Conservation (phyloP, 2,329 filamentous ascomycete species). For the Colletotrichum karsti region DNA sequence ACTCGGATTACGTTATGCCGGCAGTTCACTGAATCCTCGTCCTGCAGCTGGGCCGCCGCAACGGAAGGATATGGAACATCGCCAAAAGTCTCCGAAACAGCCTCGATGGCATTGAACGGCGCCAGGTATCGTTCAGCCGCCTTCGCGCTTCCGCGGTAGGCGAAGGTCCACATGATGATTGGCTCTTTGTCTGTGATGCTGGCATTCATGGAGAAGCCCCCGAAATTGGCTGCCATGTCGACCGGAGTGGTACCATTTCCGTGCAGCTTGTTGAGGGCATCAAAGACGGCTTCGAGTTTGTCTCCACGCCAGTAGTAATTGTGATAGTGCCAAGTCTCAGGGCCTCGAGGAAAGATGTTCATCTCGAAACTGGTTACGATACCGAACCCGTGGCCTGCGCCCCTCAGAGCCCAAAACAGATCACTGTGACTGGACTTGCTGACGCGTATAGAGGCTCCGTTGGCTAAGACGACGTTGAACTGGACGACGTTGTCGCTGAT, state of each 20-base stretch:
- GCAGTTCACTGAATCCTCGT: not conserved
- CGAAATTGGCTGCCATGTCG: slow-evolving; percentile 28
- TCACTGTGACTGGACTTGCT: slow-evolving; percentile 43
- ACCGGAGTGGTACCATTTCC: slow-evolving; percentile 26
- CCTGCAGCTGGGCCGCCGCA: not conserved
- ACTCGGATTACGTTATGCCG: not conserved
- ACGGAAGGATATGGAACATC: slow-evolving; percentile 33
- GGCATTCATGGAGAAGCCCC: slow-evolving; percentile 20
- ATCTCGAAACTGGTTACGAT: not conserved
- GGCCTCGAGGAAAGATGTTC: slow-evolving; percentile 34
- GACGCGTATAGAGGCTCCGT: slow-evolving; percentile 50
- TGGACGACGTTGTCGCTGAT: slow-evolving; percentile 61
- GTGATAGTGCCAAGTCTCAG: slow-evolving; percentile 33
- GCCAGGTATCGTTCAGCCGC: slow-evolving; percentile 32
- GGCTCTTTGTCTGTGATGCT: slow-evolving; percentile 25
- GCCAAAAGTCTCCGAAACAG: slow-evolving; percentile 7
- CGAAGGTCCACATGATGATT: slow-evolving; percentile 33
- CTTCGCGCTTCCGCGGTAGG: slow-evolving; percentile 31
- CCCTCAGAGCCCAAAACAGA: slow-evolving; percentile 52
- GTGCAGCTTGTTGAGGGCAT: slow-evolving; percentile 32
- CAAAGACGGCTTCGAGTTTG: slow-evolving; percentile 33
- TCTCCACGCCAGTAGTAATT: slow-evolving; percentile 32
- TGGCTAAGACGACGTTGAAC: slow-evolving; percentile 58
- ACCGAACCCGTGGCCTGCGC: slow-evolving; percentile 38
- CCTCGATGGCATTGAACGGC: slow-evolving; percentile 33